These are phyloP conservation scores for Ulota crispa DNA, from an alignment of 225 moss, liverwort and hornwort genomes.

Conservation along the genomic window DNA sequence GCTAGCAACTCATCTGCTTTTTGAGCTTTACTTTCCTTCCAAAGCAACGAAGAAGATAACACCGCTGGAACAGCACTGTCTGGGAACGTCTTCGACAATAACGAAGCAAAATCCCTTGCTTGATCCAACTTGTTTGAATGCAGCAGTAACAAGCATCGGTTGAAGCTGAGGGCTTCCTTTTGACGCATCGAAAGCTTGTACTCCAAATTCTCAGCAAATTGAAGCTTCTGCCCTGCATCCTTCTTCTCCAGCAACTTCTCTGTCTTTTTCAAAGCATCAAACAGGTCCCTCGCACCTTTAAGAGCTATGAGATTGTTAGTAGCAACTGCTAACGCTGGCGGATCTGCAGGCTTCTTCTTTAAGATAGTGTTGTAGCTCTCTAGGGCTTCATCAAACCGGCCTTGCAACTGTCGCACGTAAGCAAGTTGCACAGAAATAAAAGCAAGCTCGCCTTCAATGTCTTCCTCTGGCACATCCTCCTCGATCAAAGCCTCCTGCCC, in stretches of 20 bases:
- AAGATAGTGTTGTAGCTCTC: constrained; percentile 75
- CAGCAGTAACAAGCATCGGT: constrained; percentile 78
- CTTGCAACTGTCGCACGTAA: constrained; percentile 90
- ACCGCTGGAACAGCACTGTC: constrained; percentile 67
- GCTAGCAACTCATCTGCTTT: constrained; percentile 79
- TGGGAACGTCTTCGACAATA: constrained; percentile 69
- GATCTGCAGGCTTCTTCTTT: constrained; percentile 80
- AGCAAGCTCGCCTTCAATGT: constrained; percentile 82
- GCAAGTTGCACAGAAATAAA: constrained; percentile 96
- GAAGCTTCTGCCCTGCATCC: constrained; percentile 67
- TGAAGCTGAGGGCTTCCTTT: constrained; percentile 86
- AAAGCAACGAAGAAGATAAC: constrained; percentile 64
- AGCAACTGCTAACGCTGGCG: constrained; percentile 81
- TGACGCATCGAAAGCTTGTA: constrained; percentile 72
- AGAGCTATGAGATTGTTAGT: constrained; percentile 85
- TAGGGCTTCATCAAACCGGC: constrained; percentile 67
- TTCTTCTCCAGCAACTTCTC: constrained; percentile 95
- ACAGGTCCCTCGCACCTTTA: constrained; percentile 85
- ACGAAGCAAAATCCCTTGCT: constrained; percentile 75
- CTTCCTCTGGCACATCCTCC: constrained; percentile 71
- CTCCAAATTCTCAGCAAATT: constrained; percentile 83
- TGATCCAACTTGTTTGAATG: constrained; percentile 91
- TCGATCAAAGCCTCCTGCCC: constrained; percentile 92
- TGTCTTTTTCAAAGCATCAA: constrained; percentile 90
- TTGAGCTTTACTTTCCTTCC: constrained; percentile 80